Evolutionary conservation across 2,329 filamentous ascomycete species (phyloP).

Genomic region (Colletotrichum sp.): DNA sequence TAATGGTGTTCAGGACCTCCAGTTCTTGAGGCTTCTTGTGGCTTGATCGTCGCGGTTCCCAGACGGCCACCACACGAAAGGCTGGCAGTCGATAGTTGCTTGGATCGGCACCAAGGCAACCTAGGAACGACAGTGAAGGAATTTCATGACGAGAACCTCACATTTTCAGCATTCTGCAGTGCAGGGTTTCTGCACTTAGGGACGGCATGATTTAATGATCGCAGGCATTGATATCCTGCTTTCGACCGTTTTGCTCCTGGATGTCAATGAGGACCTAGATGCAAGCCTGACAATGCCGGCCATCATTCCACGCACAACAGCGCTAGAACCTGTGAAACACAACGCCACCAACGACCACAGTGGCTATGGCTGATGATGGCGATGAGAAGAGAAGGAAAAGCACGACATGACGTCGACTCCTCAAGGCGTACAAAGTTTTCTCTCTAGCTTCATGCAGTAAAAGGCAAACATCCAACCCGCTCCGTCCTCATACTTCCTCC

Average conservation of each 20-base stretch:
- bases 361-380: not conserved
- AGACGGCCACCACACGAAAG: not conserved
- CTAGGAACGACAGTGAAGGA: not conserved
- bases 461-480: not conserved
- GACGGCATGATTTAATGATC: not conserved
- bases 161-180: not conserved
- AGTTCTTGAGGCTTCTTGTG: not conserved
- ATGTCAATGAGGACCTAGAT: not conserved
- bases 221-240: not conserved
- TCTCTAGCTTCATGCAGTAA: conserved; percentile 1
- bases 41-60: not conserved
- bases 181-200: conserved; percentile 8
- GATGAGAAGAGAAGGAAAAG: not conserved
- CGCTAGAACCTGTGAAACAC: not conserved
- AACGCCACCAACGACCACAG: not conserved
- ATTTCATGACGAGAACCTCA: not conserved
- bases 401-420: not conserved
- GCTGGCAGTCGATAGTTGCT: not conserved
- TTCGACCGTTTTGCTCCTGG: not conserved
- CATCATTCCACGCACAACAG: not conserved
- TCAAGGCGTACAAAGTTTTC: conserved; percentile 8
- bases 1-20: not conserved
- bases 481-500: not conserved
- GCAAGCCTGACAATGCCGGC: not conserved
- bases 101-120: not conserved